A percentile compares a stretch with the other conserved stretches of the same genome.
Conservation (phyloP, 306 rosid species). For the Cucurbita pepo region DNA sequence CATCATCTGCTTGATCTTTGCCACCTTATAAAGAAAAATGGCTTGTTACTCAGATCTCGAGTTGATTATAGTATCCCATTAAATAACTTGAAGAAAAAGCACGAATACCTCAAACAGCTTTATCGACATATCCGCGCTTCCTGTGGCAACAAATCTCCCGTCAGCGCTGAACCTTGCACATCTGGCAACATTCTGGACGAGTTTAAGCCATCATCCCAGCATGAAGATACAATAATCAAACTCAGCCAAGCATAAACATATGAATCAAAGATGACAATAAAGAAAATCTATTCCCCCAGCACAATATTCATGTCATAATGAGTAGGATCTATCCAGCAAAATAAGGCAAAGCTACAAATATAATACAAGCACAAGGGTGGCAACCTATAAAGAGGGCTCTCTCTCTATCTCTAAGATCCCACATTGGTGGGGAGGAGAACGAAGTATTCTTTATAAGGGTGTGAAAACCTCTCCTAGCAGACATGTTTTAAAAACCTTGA, state of each 20-base stretch:
- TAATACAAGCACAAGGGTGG: background rate
- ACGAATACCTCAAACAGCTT: slow-evolving; percentile 74
- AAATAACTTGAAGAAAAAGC: background rate
- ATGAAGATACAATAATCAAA: background rate
- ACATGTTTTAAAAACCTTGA: too few species aligned
- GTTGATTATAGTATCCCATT: background rate
- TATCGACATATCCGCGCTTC: slow-evolving; percentile 87
- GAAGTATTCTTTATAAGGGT: too few species aligned
- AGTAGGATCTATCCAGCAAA: background rate
- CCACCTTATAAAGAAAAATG: slow-evolving; percentile 39
- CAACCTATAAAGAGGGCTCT: background rate
- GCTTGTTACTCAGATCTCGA: slow-evolving; percentile 6
- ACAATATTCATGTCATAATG: background rate
- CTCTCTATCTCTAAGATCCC: background rate
- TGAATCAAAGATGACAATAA: background rate
- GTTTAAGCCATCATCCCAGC: slow-evolving; percentile 28
- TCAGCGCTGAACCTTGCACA: slow-evolving; percentile 89
- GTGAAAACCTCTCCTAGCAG: too few species aligned
- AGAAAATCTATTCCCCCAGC: background rate
- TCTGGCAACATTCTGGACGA: slow-evolving; percentile 82
- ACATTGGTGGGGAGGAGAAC: too few species aligned
- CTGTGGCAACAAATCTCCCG: slow-evolving; percentile 78
- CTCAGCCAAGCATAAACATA: background rate
- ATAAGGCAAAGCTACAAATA: background rate
- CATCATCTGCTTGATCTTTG: slow-evolving; percentile 77